Evolutionary conservation across 805 yeast genomes (phyloP), one percentile per base, ranked within the genome.

Genomic region (Grigorovia humatica): DNA sequence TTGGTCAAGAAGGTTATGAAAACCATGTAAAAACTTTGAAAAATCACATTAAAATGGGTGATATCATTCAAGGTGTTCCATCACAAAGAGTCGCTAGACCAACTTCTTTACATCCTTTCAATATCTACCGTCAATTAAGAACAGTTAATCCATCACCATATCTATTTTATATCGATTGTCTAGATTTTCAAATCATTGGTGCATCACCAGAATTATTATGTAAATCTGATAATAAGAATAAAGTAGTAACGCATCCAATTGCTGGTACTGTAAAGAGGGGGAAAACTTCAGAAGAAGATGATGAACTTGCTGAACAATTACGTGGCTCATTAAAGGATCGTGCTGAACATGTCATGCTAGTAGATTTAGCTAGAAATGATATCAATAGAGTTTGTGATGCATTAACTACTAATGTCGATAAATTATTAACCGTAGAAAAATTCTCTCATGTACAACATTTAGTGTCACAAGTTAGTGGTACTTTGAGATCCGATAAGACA

Each of bases 261-360:
- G 99, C 99, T 0, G 99, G 99, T 49, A 93, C 99, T 2, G 85
- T 93, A 53, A 79, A 74, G 59, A 81, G 99, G 63, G 99, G 99
- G 48, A 78, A 80, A 59, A 88, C 98, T 9, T 73, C 82, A 23
- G 95, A 88, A 61, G 98, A 93, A 68, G 99, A 93, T 62, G 96
- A 90, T 64, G 71, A 70, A 55, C 75, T 89, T 50, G 97, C 98
- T 2, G 74, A 74, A 15, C 79, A 80, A 51, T 77, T 93, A 58
- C 75, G 86, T 61, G 70, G 82, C 9, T 85, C 95, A 15, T 71
- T 83, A 57, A 93, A 93, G 64, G 99, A 93, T 69, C 80, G 97
- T 47, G 96, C 99, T 0, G 99, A 93, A 70, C 99, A 93, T 69
- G 93, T 93, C 51, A 93, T 93, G 99, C 80, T 93, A 69, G 99